Evolutionary conservation across 352 stramenopile genomes (phyloP).

Genomic region (Phytophthora aleatoria): DNA sequence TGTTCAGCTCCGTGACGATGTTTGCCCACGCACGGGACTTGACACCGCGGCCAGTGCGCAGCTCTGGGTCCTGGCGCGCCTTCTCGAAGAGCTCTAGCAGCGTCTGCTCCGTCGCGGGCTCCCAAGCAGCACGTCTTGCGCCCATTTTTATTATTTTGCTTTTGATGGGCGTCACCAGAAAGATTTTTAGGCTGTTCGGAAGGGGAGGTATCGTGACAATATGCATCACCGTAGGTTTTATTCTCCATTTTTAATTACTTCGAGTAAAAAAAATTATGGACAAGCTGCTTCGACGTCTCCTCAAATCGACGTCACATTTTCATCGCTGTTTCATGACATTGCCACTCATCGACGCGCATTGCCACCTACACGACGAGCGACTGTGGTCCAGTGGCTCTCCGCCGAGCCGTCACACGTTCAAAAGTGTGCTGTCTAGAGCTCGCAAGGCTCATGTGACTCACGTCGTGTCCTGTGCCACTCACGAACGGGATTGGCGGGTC

Average conservation of each 20-base stretch:
- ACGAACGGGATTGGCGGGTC: constrained; percentile 59
- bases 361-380: constrained; percentile 70
- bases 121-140: constrained; percentile 32
- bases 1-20: constrained; percentile 35
- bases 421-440: constrained; percentile 46
- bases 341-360: constrained; percentile 65
- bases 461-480: constrained; percentile 65
- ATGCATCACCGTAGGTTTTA: constrained; percentile 13
- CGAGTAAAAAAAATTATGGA: not conserved
- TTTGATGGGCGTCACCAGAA: constrained; percentile 10
- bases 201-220: constrained; percentile 9
- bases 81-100: constrained; percentile 43
- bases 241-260: not conserved
- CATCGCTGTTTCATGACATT: constrained; percentile 23
- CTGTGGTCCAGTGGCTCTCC: constrained; percentile 23
- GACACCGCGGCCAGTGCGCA: constrained; percentile 29
- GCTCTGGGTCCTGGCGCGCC: constrained; percentile 30
- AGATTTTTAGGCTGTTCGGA: constrained; percentile 21
- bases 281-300: not conserved
- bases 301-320: constrained; percentile 2
- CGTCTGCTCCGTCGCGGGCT: constrained; percentile 25
- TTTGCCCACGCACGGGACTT: constrained; percentile 22
- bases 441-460: constrained; percentile 45
- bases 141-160: constrained; percentile 36
- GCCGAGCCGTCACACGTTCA: constrained; percentile 25